Conservation (phyloP, 257 asterid genomes). For the Solanum piurae region DNA sequence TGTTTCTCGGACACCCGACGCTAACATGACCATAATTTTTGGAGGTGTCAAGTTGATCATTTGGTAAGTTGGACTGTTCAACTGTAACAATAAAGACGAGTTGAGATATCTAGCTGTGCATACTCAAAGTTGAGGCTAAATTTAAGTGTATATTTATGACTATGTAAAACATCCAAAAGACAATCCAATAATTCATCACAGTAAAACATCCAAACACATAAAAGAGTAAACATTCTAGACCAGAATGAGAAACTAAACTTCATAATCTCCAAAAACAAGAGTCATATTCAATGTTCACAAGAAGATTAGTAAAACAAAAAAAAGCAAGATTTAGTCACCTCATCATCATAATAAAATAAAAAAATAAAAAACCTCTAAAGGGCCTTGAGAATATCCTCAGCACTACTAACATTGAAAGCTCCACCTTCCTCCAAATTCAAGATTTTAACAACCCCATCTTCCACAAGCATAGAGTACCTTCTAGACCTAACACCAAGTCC, state of each 20-base stretch:
- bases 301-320: background rate
- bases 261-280: background rate
- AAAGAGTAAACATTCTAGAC: background rate
- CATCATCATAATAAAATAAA: background rate
- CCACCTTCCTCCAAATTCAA: constrained; percentile 95
- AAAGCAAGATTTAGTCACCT: background rate
- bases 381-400: constrained; percentile 78
- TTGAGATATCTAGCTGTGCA: background rate
- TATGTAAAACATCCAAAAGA: background rate
- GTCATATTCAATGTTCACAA: background rate
- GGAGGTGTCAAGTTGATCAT: background rate
- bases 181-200: background rate
- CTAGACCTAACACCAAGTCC: constrained; percentile 92
- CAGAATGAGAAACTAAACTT: background rate
- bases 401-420: constrained; percentile 87
- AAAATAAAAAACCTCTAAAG: background rate
- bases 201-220: background rate
- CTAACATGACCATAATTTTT: background rate
- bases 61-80: background rate
- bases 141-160: background rate
- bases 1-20: background rate
- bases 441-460: constrained; percentile 73
- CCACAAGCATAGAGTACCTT: constrained; percentile 75
- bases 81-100: background rate
- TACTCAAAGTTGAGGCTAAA: background rate